These are phyloP conservation scores for Neohortaea acidophila DNA, from an alignment of 495 filamentous ascomycete species.

Conservation along the genomic window DNA sequence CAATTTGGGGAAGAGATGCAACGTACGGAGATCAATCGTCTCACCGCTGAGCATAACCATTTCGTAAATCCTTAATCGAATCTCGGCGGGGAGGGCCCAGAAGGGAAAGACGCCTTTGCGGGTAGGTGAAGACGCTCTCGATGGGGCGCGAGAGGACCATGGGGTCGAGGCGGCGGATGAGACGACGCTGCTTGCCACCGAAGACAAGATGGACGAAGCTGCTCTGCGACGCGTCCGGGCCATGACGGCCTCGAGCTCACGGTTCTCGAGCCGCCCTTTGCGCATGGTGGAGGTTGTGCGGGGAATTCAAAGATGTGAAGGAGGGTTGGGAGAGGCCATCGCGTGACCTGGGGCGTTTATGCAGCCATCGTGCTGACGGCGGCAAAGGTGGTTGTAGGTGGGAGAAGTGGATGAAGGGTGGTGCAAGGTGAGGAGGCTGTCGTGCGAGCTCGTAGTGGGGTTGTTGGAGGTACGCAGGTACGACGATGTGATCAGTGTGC, in stretches of 20 bases:
- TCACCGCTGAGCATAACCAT: slow-evolving; percentile 39
- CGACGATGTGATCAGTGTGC: no score
- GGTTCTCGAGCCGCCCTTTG: background rate
- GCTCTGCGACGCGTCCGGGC: background rate
- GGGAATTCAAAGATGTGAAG: background rate
- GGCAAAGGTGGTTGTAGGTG: slow-evolving; percentile 14
- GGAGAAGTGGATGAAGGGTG: background rate
- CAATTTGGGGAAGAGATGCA: background rate
- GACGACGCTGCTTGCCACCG: slow-evolving; percentile 1
- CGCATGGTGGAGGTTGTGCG: background rate
- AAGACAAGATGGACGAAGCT: background rate
- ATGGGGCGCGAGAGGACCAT: slow-evolving; percentile 1
- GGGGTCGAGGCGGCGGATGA: slow-evolving; percentile 5
- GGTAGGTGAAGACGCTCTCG: slow-evolving; percentile 1
- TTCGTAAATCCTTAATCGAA: slow-evolving; percentile 56
- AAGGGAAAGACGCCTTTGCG: slow-evolving; percentile 42
- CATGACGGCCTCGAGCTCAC: background rate
- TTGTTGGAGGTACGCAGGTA: no score
- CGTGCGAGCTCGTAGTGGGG: no score
- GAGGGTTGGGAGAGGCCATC: slow-evolving; percentile 3
- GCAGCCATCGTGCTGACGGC: slow-evolving; percentile 22
- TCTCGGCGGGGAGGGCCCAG: slow-evolving; percentile 61
- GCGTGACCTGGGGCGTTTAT: slow-evolving; percentile 14
- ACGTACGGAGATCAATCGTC: slow-evolving; percentile 45
- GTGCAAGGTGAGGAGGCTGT: no score